Percentiles rank a stretch among this genome's conserved stretches.
These are phyloP conservation scores for Chrysanthemum makinoi DNA, from an alignment of 129 eudicot species.

Conservation along the genomic window DNA sequence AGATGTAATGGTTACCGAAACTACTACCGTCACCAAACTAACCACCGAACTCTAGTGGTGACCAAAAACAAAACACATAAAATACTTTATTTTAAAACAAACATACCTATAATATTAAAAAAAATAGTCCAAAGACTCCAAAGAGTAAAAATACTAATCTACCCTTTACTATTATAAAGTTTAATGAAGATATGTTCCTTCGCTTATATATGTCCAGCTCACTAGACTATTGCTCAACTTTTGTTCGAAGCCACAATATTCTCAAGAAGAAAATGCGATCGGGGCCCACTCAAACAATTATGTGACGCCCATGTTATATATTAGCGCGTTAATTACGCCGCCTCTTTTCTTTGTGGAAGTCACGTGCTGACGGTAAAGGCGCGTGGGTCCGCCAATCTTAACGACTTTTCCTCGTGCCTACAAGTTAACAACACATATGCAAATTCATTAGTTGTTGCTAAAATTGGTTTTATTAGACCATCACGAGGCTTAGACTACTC, in stretches of 20 bases:
- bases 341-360: background rate
- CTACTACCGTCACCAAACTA: too few species aligned
- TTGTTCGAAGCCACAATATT: background rate
- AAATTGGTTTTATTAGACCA: background rate
- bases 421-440: background rate
- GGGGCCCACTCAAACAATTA: conserved; percentile 1
- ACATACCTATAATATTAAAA: too few species aligned
- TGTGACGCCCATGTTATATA: too few species aligned
- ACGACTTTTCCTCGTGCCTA: conserved; percentile 7
- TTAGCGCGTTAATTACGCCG: conserved; percentile 27
- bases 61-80: too few species aligned
- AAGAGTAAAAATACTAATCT: too few species aligned
- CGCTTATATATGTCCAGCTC: background rate
- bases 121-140: too few species aligned
- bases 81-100: too few species aligned
- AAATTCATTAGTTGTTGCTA: background rate
- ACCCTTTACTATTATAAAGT: background rate
- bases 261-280: background rate
- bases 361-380: conserved; percentile 14
- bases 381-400: conserved; percentile 13
- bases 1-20: too few species aligned
- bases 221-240: background rate
- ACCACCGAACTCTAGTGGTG: too few species aligned
- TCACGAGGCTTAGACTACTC: too few species aligned
- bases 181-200: background rate